These are phyloP conservation scores for Entoloma clypeatum DNA, from an alignment of 1,284 basidiomycete species.

Conservation along the genomic window DNA sequence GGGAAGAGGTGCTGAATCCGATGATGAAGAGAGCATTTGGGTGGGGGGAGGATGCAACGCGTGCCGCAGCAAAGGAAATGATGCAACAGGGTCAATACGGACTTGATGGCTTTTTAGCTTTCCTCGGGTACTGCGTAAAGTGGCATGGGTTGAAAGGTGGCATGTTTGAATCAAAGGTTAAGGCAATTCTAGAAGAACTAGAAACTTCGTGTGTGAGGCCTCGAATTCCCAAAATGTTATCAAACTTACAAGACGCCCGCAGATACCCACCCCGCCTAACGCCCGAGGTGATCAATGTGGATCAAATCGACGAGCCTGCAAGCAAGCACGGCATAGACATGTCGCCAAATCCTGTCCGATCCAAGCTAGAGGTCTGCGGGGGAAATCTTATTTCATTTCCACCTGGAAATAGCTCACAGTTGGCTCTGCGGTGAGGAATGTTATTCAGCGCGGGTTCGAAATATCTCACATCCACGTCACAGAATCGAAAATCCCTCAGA, in stretches of 20 bases:
- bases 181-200: background rate
- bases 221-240: slow-evolving; percentile 1
- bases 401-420: background rate
- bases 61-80: background rate
- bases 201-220: slow-evolving; percentile 1
- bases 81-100: slow-evolving; percentile 3
- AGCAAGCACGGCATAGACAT: background rate
- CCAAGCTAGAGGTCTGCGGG: background rate
- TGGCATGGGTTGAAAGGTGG: slow-evolving; percentile 2
- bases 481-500: background rate
- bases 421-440: background rate
- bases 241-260: background rate
- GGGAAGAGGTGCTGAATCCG: slow-evolving; percentile 3
- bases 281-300: background rate
- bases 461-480: slow-evolving; percentile 1
- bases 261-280: slow-evolving; percentile 2
- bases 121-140: slow-evolving; percentile 1
- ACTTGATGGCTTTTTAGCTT: slow-evolving; percentile 5
- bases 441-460: background rate
- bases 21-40: slow-evolving; percentile 2
- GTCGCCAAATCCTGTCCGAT: background rate
- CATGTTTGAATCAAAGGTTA: slow-evolving; percentile 4
- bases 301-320: slow-evolving; percentile 3
- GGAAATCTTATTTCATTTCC: slow-evolving; percentile 5
- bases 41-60: slow-evolving; percentile 3